phyloP scores from a whole-genome alignment of 306 rosid genomes.

The Arachis hypogaea region DNA sequence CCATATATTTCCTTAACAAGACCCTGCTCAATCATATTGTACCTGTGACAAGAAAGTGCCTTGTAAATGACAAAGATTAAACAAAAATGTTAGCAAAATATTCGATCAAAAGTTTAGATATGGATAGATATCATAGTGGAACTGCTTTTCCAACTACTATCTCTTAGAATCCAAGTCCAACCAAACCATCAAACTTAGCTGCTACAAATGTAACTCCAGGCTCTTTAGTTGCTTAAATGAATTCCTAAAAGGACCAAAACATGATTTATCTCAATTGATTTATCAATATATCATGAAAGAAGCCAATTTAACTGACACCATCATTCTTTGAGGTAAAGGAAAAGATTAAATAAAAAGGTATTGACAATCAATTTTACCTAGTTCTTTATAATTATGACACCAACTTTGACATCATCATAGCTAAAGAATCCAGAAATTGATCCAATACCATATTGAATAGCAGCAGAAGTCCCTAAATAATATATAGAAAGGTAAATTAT shows the following conservation, averaged over 20 bases:
- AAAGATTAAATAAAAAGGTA: constrained; percentile 10
- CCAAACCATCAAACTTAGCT: constrained; percentile 86
- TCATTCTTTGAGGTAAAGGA: not conserved
- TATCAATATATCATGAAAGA: constrained; percentile 25
- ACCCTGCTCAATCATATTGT: constrained; percentile 81
- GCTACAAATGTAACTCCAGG: constrained; percentile 69
- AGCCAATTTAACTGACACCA: constrained; percentile 21
- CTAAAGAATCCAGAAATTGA: constrained; percentile 92
- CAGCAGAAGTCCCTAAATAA: constrained; percentile 75
- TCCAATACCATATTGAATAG: constrained; percentile 86
- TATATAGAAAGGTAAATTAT: constrained; percentile 16
- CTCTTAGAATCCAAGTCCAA: constrained; percentile 97
- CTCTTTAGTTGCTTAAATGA: constrained; percentile 84
- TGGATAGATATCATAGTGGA: constrained; percentile 73
- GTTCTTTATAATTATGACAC: constrained; percentile 61
- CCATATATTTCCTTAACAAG: constrained; percentile 53
- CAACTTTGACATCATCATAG: constrained; percentile 69
- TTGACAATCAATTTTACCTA: constrained; percentile 57
- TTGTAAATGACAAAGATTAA: constrained; percentile 18
- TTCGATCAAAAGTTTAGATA: constrained; percentile 20
- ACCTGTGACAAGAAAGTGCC: constrained; percentile 58
- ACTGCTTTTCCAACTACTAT: constrained; percentile 74
- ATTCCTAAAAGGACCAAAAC: constrained; percentile 53
- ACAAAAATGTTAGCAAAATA: constrained; percentile 12
- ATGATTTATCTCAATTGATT: constrained; percentile 7